Conservation (phyloP, 495 filamentous ascomycete species). For the Aspergillus avenaceus region DNA sequence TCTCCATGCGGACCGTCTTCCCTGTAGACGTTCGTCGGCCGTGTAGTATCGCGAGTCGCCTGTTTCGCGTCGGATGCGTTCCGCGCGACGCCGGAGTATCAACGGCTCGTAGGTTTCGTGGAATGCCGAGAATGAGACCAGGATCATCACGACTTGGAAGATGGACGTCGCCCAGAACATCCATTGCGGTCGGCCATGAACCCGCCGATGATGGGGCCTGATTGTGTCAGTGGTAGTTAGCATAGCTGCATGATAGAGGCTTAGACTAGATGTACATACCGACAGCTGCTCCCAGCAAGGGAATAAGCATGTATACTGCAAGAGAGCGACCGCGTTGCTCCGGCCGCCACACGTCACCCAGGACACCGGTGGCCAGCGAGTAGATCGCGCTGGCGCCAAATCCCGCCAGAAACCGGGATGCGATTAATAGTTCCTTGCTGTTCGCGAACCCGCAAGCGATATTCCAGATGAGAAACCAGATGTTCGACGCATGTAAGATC, state of each 20-base stretch:
- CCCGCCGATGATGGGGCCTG: no score
- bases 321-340: conserved; percentile 55
- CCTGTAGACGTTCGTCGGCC: background rate
- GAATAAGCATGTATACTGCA: conserved; percentile 51
- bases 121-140: no score
- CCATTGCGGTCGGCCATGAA: conserved; percentile 55
- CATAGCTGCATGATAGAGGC: no score
- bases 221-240: no score
- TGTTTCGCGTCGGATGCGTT: background rate
- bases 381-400: conserved; percentile 43
- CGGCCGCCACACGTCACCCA: conserved; percentile 32
- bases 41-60: background rate
- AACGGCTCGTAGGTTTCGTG: no score
- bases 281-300: conserved; percentile 50
- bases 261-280: no score
- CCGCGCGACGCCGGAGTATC: background rate
- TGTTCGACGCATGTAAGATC: conserved; percentile 51
- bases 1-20: background rate
- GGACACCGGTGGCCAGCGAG: conserved; percentile 40
- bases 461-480: conserved; percentile 56
- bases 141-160: conserved; percentile 21
- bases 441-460: conserved; percentile 41
- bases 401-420: conserved; percentile 43
- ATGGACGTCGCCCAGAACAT: conserved; percentile 42
- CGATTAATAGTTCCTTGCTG: conserved; percentile 39